Percentiles rank a stretch among this genome's conserved stretches.
Conservation (phyloP, 495 filamentous ascomycete species). For the Penicillium nucicola region DNA sequence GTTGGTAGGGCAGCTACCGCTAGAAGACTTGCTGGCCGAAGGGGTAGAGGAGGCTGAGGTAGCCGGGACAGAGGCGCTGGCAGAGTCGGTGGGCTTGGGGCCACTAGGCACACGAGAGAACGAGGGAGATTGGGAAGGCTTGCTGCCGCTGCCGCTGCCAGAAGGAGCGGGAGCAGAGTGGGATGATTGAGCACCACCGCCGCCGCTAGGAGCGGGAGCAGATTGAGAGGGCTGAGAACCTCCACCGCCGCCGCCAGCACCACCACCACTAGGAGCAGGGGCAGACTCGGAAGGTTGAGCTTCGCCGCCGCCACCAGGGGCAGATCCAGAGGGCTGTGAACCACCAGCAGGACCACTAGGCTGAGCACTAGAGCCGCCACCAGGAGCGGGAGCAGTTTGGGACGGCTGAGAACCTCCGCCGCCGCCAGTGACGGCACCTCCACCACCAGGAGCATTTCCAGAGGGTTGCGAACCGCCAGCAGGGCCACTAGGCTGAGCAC, state of each 20-base stretch:
- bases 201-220: background rate
- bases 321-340: background rate
- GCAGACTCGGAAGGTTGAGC: no score
- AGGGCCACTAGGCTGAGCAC: background rate
- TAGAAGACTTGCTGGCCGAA: slow-evolving; percentile 13
- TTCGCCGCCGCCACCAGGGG: background rate
- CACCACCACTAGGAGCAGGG: background rate
- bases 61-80: slow-evolving; percentile 3
- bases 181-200: no score
- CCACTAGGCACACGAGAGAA: background rate
- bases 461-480: background rate
- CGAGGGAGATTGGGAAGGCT: background rate
- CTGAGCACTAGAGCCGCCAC: no score
- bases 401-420: background rate
- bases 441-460: background rate
- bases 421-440: background rate
- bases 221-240: background rate
- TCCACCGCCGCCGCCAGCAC: background rate
- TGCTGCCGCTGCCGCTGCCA: background rate
- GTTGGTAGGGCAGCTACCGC: slow-evolving; percentile 46
- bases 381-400: background rate
- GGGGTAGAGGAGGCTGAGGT: slow-evolving; percentile 6
- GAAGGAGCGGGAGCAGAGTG: background rate
- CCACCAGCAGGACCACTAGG: no score
- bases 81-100: slow-evolving; percentile 9